Percentiles rank a stretch among this genome's conserved stretches.
Conservation (phyloP, 1,284 basidiomycete genomes). For the Ceratobasidium sp. region DNA sequence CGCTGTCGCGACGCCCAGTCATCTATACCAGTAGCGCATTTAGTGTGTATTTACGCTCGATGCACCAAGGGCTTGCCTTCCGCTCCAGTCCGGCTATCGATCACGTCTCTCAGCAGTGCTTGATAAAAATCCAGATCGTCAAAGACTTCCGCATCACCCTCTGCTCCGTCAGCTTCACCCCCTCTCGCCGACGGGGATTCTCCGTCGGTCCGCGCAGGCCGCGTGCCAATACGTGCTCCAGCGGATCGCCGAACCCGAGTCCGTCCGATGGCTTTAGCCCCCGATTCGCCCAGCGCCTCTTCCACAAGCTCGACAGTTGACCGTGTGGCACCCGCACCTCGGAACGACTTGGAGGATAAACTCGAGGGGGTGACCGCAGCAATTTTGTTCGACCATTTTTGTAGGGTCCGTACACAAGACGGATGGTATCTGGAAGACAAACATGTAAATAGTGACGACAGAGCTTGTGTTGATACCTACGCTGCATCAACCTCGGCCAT, state of each 20-base stretch:
- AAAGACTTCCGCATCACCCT: slow-evolving; percentile 65
- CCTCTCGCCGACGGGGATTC: slow-evolving; percentile 42
- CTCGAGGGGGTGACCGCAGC: slow-evolving; percentile 83
- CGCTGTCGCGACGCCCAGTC: slow-evolving; percentile 72
- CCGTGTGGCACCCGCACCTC: slow-evolving; percentile 48
- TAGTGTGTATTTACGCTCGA: too few relatives aligned
- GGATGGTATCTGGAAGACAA: slow-evolving; percentile 62
- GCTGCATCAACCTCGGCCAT: slow-evolving; percentile 60
- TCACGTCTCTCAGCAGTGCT: slow-evolving; percentile 84
- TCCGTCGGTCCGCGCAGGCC: slow-evolving; percentile 45
- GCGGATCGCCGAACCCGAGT: slow-evolving; percentile 37
- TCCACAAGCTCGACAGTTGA: slow-evolving; percentile 72
- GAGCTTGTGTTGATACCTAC: slow-evolving; percentile 52
- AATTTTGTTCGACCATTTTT: slow-evolving; percentile 93
- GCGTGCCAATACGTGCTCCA: slow-evolving; percentile 53
- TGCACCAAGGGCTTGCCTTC: slow-evolving; percentile 38
- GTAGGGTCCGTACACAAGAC: slow-evolving; percentile 73
- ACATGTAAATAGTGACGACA: slow-evolving; percentile 9
- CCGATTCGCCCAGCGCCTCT: slow-evolving; percentile 62
- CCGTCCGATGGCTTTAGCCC: slow-evolving; percentile 42
- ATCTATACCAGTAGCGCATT: slow-evolving; percentile 53
- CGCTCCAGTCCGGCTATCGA: slow-evolving; percentile 64
- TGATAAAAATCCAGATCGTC: slow-evolving; percentile 94
- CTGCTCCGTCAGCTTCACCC: slow-evolving; percentile 45
- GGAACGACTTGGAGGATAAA: slow-evolving; percentile 73